Evolutionary conservation across 2,329 filamentous ascomycete species (phyloP).

Genomic region (Penicillium expansum): DNA sequence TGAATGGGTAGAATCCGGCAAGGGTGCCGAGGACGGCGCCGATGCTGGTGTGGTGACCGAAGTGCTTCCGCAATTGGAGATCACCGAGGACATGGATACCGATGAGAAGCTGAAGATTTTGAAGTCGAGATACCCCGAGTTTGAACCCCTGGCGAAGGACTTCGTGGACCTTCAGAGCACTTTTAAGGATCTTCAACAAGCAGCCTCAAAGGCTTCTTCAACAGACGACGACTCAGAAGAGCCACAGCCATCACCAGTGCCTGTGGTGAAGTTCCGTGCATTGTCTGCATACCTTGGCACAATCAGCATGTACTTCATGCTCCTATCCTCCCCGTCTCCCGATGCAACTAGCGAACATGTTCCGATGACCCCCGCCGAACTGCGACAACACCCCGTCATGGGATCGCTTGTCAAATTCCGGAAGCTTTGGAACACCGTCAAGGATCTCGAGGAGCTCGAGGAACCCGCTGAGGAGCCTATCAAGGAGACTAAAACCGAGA

Average conservation of each 20-base stretch:
- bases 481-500: constrained; percentile 12
- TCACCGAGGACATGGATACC: constrained; percentile 73
- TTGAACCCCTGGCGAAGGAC: constrained; percentile 80
- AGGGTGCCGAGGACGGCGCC: constrained; percentile 46
- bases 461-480: constrained; percentile 24
- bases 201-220: constrained; percentile 57
- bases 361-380: constrained; percentile 69
- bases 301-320: constrained; percentile 89
- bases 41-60: constrained; percentile 69
- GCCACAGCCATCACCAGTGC: constrained; percentile 50
- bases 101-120: constrained; percentile 75
- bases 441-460: constrained; percentile 56
- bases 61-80: constrained; percentile 76
- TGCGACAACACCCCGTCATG: constrained; percentile 92
- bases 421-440: constrained; percentile 73
- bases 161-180: constrained; percentile 66
- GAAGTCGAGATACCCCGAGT: constrained; percentile 82
- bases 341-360: constrained; percentile 54
- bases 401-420: constrained; percentile 75
- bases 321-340: constrained; percentile 76
- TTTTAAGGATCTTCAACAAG: constrained; percentile 57
- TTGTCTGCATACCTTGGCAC: constrained; percentile 82
- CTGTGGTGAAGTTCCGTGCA: constrained; percentile 72
- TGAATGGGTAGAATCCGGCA: constrained; percentile 69
- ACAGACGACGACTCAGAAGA: constrained; percentile 31